Percentiles rank a stretch among this genome's conserved stretches.
Conservation (phyloP, 305 asterid genomes). For the Fraxinus albicans region DNA sequence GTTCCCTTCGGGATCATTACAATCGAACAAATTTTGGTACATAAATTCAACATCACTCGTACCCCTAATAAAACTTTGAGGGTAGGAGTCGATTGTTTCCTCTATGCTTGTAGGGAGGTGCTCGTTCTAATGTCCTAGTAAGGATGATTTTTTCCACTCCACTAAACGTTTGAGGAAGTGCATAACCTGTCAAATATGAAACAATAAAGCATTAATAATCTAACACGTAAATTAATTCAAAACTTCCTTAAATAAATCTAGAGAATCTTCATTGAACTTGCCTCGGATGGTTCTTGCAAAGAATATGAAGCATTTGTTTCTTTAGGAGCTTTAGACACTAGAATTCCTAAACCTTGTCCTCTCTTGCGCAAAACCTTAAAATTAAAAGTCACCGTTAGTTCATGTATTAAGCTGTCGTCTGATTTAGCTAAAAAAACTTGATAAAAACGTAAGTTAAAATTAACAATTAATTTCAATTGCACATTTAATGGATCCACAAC, state of each 20-base stretch:
- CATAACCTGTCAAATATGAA: conserved; percentile 68
- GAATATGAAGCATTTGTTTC: conserved; percentile 70
- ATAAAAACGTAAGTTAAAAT: no score
- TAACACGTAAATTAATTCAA: not conserved
- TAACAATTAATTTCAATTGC: no score
- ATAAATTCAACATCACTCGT: conserved; percentile 16
- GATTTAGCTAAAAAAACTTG: no score
- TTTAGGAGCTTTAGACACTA: conserved; percentile 65
- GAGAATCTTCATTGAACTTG: conserved; percentile 23
- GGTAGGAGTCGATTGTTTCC: conserved; percentile 22
- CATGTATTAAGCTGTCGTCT: not conserved
- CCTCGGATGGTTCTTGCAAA: conserved; percentile 76
- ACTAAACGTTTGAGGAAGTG: conserved; percentile 63
- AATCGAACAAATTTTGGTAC: conserved; percentile 13
- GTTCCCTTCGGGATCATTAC: conserved; percentile 15
- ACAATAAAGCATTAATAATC: conserved; percentile 9
- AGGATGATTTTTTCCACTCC: conserved; percentile 58
- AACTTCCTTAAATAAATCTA: not conserved
- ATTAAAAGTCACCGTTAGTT: not conserved
- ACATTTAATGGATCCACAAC: not conserved
- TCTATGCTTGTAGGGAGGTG: not conserved
- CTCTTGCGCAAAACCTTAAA: conserved; percentile 54
- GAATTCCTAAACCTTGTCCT: conserved; percentile 73
- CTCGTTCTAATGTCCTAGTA: conserved; percentile 23
- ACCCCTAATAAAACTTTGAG: conserved; percentile 28